Percentiles rank a stretch among this genome's conserved stretches.
Conservation (phyloP, 2,329 filamentous ascomycete species). For the Nemania sp. region DNA sequence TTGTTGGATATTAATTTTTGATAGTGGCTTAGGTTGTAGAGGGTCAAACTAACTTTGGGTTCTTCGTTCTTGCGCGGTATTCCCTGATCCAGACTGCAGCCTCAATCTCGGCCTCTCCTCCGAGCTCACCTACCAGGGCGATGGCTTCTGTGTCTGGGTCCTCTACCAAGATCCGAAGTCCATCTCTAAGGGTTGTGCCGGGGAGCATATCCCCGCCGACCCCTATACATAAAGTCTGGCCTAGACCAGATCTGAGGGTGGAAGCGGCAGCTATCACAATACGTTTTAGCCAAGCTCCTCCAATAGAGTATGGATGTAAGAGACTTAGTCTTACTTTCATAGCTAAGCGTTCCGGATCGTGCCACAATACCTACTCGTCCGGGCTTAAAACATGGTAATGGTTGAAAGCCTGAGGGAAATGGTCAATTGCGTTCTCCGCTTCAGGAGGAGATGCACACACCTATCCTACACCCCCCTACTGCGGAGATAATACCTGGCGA, state of each 20-base stretch:
- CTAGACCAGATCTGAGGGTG: constrained; percentile 75
- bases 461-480: constrained; percentile 68
- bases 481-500: constrained; percentile 80
- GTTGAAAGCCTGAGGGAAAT: constrained; percentile 72
- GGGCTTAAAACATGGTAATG: constrained; percentile 76
- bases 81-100: constrained; percentile 79
- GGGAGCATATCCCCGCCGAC: constrained; percentile 80
- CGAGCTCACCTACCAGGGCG: constrained; percentile 78
- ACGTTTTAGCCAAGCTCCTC: constrained; percentile 22
- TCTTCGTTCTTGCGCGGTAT: constrained; percentile 67
- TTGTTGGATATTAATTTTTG: constrained; percentile 16
- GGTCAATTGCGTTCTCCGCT: background rate
- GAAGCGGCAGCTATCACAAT: constrained; percentile 70
- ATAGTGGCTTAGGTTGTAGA: background rate
- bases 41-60: constrained; percentile 69
- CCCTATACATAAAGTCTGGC: constrained; percentile 78
- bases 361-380: constrained; percentile 78
- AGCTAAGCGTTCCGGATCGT: constrained; percentile 80
- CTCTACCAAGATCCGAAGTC: constrained; percentile 72
- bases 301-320: background rate
- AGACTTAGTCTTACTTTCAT: constrained; percentile 62
- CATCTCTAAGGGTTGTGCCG: constrained; percentile 80
- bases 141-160: constrained; percentile 78
- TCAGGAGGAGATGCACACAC: constrained; percentile 24
- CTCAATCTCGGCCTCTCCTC: constrained; percentile 75